Evolutionary conservation across 1,284 basidiomycete species (phyloP), one percentile per base, ranked within the genome.

Genomic region (Ustilago lituana): DNA sequence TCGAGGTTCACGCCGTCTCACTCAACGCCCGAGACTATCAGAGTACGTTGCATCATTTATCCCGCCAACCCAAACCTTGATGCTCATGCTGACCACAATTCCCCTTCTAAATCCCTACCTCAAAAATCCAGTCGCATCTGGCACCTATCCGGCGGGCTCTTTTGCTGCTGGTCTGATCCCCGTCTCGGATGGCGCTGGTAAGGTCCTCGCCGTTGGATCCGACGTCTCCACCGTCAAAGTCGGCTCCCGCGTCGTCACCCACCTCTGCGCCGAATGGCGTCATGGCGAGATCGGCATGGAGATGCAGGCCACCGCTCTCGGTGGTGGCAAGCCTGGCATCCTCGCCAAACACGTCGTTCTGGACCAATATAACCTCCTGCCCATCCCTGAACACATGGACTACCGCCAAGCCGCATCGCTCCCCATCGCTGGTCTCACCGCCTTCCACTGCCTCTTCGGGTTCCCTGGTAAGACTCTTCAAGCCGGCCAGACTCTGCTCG

Each of bases 21-120:
- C 60, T 72, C 27, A 72, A 72, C 31, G 68, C 68, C 22, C 24
- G 68, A 22, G 68, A 72, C 45, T 66, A 56, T 17, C 64, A 72
- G 49, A 67, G 40, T 43, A 36, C 19, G 32, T 41, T 10, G 6
- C 19, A 12, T 3, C 5, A n/a, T n/a, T n/a, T n/a, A n/a, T n/a
- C n/a, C n/a, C n/a, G n/a, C n/a, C n/a, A n/a, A n/a, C n/a, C n/a
- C n/a, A n/a, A n/a, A n/a, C n/a, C n/a, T n/a, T n/a, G n/a, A n/a
- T n/a, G n/a, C n/a, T n/a, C n/a, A n/a, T n/a, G n/a, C n/a, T n/a
- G n/a, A n/a, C n/a, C n/a, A n/a, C n/a, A n/a, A n/a, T n/a, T n/a
- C n/a, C n/a, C n/a, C n/a, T n/a, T n/a, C n/a, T n/a, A n/a, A 29
- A 29, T 29, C 12, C 12, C 12, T 29, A 6, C 12, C 27, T 2